Base-by-base conservation (phyloP, 805 yeast genomes). In the Candida nanaspora region DNA sequence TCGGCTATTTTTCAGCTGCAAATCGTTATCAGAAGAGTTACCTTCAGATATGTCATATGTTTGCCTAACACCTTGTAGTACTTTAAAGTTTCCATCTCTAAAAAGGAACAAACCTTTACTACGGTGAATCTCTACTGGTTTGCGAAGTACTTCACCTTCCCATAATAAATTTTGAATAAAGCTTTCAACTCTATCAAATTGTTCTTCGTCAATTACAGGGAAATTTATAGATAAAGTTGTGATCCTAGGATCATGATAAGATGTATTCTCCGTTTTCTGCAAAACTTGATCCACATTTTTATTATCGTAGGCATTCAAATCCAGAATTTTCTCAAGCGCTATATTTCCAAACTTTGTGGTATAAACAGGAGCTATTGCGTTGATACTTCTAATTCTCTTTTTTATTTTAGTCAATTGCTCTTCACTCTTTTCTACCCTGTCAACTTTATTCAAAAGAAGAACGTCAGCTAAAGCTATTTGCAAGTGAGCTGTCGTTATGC, bases 391-490 rank as follows among this genome's bases (percentile, higher is more conserved):
- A 2, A 86, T 59, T 29, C 72, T 64, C 2, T 46, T 50, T 0
- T 53, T 52, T 1, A 69, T 40, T 8, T 45, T 37, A 10, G 65
- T 53, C 8, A 53, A 47, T 4, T 47, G 47, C 0, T 47, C 49
- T 1, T 44, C 39, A 4, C 49, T 47, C 1, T 48, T 44, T 8
- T 64, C 58, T 3, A 75, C 47, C 15, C 60, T 69, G 52, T 93
- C 98, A 33, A 76, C 60, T 59, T 93, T 93, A 62, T 93, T 93
- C 44, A 93, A 47, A 10, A 93, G 52, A 0, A 93, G 69, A 6
- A 77, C 77, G 59, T 93, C 98, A 0, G 97, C 96, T 56, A 88
- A 65, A 0, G 96, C 95, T 18, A 93, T 73, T 63, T 93, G 98
- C 26, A 86, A 67, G 55, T 84, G 88, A 0, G 98, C 97, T 2